phyloP scores from a whole-genome alignment of 23 red algal species.

The Agarophyton chilense region DNA sequence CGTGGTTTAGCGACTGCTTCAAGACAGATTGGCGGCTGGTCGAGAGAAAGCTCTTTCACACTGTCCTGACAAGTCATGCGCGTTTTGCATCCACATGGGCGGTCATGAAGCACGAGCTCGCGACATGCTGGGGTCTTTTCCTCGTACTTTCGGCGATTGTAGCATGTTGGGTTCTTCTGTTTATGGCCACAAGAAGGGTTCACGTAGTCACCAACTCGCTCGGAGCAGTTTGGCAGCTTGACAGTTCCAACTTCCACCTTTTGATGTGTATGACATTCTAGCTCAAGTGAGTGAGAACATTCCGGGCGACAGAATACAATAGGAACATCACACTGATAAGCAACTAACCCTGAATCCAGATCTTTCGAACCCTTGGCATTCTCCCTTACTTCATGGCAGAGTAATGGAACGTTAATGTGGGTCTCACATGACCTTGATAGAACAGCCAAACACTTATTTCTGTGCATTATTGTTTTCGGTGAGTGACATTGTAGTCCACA shows the following conservation, averaged over 20 bases:
- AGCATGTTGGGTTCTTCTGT: background rate
- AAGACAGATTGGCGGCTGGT: slow-evolving; percentile 7
- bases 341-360: background rate
- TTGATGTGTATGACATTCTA: slow-evolving; percentile 23
- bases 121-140: slow-evolving; percentile 8
- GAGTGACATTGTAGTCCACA: slow-evolving; percentile 46
- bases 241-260: background rate
- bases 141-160: slow-evolving; percentile 35
- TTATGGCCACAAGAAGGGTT: slow-evolving; percentile 59
- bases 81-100: slow-evolving; percentile 53
- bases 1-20: slow-evolving; percentile 48
- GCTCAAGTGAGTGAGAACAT: slow-evolving; percentile 38
- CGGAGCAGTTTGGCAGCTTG: slow-evolving; percentile 11
- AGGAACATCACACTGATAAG: slow-evolving; percentile 32
- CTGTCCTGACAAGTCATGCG: slow-evolving; percentile 39
- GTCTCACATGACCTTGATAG: slow-evolving; percentile 23
- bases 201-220: slow-evolving; percentile 43
- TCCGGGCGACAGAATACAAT: slow-evolving; percentile 28
- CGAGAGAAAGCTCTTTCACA: slow-evolving; percentile 31
- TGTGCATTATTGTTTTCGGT: slow-evolving; percentile 7
- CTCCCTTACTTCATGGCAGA: slow-evolving; percentile 14
- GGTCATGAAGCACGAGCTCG: slow-evolving; percentile 17
- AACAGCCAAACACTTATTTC: background rate
- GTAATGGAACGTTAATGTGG: slow-evolving; percentile 31
- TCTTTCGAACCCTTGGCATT: background rate